These are phyloP conservation scores for Cladosporium sp. DNA, from an alignment of 2,329 filamentous ascomycete species.

Conservation along the genomic window DNA sequence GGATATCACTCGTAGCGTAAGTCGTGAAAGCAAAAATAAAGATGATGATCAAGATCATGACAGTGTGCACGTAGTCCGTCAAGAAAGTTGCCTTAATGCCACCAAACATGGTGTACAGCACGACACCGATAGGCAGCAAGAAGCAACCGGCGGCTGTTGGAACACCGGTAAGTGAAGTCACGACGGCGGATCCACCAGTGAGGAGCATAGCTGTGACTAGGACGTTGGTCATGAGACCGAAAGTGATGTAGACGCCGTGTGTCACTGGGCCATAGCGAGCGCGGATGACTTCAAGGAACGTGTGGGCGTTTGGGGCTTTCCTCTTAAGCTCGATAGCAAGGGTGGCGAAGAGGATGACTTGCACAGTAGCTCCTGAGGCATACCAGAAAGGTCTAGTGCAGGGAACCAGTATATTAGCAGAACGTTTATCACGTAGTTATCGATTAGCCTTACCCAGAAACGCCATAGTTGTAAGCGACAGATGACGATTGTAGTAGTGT, in stretches of 20 bases:
- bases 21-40: slow-evolving; percentile 81
- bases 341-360: slow-evolving; percentile 85
- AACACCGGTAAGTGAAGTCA: slow-evolving; percentile 48
- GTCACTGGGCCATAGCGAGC: slow-evolving; percentile 36
- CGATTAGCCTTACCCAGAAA: slow-evolving; percentile 47
- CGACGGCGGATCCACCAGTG: slow-evolving; percentile 47
- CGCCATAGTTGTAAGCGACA: slow-evolving; percentile 61
- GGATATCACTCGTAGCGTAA: slow-evolving; percentile 70
- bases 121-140: slow-evolving; percentile 74
- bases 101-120: slow-evolving; percentile 70
- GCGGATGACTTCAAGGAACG: slow-evolving; percentile 27
- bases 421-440: no score
- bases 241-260: slow-evolving; percentile 46
- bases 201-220: slow-evolving; percentile 54
- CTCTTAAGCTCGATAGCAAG: slow-evolving; percentile 86
- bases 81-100: slow-evolving; percentile 87
- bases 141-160: slow-evolving; percentile 49
- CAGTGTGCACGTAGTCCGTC: slow-evolving; percentile 83
- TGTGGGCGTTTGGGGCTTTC: slow-evolving; percentile 81
- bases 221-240: slow-evolving; percentile 48
- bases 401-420: neutral
- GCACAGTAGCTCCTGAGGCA: slow-evolving; percentile 71
- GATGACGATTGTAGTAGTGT: slow-evolving; percentile 64
- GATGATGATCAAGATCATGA: slow-evolving; percentile 82
- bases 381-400: slow-evolving; percentile 59